phyloP scores from a whole-genome alignment of 2,329 filamentous ascomycete genomes.

The Pseudopithomyces chartarum region DNA sequence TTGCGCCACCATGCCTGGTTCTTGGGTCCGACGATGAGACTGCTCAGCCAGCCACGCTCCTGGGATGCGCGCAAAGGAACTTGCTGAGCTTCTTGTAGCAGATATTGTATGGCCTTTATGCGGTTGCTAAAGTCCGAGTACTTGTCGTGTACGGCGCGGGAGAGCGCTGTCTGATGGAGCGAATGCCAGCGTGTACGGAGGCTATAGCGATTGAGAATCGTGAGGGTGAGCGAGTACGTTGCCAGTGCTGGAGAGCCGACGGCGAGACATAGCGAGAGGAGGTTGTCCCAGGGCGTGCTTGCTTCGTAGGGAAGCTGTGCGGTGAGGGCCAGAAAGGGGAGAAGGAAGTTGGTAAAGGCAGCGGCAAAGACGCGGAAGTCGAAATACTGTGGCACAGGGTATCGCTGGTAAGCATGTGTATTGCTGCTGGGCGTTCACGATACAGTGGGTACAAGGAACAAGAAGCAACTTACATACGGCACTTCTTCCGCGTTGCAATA shows the following conservation, averaged over 20 bases:
- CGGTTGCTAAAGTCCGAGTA: slow-evolving; percentile 11
- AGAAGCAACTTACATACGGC: no score
- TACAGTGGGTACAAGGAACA: no score
- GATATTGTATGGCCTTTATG: slow-evolving; percentile 17
- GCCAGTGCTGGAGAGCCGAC: slow-evolving; percentile 26
- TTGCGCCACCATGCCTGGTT: slow-evolving; percentile 24
- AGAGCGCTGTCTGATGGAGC: slow-evolving; percentile 13
- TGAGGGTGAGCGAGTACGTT: slow-evolving; percentile 25
- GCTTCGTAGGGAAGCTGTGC: slow-evolving; percentile 30
- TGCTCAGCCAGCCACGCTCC: slow-evolving; percentile 21
- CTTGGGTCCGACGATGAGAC: slow-evolving; percentile 21
- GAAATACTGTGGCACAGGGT: no score
- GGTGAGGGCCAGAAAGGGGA: not conserved
- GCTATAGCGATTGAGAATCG: slow-evolving; percentile 25
- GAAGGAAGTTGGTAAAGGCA: no score
- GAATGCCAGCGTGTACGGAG: slow-evolving; percentile 16
- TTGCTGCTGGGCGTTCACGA: no score
- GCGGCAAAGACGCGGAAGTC: no score
- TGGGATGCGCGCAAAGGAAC: slow-evolving; percentile 20
- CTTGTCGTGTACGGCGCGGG: slow-evolving; percentile 12
- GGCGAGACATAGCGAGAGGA: slow-evolving; percentile 21
- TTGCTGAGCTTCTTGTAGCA: slow-evolving; percentile 28
- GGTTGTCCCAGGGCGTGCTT: slow-evolving; percentile 19
- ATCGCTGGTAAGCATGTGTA: no score
- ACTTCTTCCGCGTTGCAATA: no score